These are phyloP conservation scores for Fennellomyces sp. DNA, from an alignment of 371 early-diverging fungal genomes.

Conservation along the genomic window DNA sequence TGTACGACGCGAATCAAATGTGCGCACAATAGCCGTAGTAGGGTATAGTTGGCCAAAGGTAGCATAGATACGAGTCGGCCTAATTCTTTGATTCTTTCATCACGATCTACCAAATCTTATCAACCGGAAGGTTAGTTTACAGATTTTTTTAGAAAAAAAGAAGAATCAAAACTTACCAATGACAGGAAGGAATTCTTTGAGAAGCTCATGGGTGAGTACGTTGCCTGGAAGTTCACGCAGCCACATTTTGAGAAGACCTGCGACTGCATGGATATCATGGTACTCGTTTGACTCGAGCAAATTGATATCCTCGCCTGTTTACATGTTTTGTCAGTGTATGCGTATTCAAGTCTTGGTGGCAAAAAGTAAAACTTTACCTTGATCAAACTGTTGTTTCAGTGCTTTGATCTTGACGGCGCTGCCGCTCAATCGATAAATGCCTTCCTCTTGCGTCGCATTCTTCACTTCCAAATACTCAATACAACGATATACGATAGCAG, in stretches of 20 bases:
- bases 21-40: constrained; percentile 84
- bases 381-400: constrained; percentile 69
- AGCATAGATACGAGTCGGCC: constrained; percentile 76
- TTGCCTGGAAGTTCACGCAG: constrained; percentile 77
- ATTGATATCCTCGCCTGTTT: constrained; percentile 60
- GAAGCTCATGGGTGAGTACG: constrained; percentile 70
- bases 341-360: not conserved
- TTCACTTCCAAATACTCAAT: constrained; percentile 83
- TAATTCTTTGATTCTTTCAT: constrained; percentile 76
- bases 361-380: constrained; percentile 10
- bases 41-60: constrained; percentile 87
- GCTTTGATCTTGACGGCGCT: constrained; percentile 58
- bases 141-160: constrained; percentile 1
- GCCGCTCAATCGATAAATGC: constrained; percentile 84
- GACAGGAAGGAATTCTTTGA: constrained; percentile 61
- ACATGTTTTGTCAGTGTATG: not conserved
- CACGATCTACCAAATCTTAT: constrained; percentile 70
- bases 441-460: constrained; percentile 77
- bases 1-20: constrained; percentile 90
- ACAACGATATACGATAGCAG: constrained; percentile 81
- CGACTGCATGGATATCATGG: constrained; percentile 78
- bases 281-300: constrained; percentile 49
- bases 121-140: too few species aligned
- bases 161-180: constrained; percentile 33
- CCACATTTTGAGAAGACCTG: constrained; percentile 82